Base-by-base conservation (phyloP, 768 basidiomycete genomes). In the Terana coerulea region DNA sequence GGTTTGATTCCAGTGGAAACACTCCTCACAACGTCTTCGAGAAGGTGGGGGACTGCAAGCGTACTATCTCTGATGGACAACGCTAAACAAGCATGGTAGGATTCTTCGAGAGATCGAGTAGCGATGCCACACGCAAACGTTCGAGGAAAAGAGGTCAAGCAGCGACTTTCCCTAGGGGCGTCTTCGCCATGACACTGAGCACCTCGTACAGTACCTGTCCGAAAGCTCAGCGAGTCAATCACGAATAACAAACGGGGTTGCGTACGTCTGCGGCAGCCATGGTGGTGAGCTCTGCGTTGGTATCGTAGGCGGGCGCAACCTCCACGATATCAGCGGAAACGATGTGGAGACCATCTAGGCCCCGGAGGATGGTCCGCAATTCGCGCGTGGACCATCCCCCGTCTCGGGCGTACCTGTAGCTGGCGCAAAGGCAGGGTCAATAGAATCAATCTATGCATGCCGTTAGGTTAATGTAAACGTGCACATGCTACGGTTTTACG, bases 401-500 rank as follows among this genome's bases (percentile, higher is more conserved):
- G 88, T 85, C 67, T 91, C 90, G 0, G 89, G 90, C 0, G 90
- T 91, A 3, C 89, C 89, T 0, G 89, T 89, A 0, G 88, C 88
- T 24, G 88, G 89, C 1, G 88, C 89, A 56, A 89, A 87, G 14
- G 82, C 83, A 17, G 88, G 89, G 66, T 91, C 88, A 55, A 88
- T 85, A 37, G 83, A 83, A 62, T 88, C 86, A 55, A 88, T 88
- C 84, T 86, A 56, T 29, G 22, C 14, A 29, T 14, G 40, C 19
- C 31, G 17, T 12, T 5, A 26, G 31, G 12, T 19, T 17, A 34
- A 24, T 29, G 19, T 37, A 43, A n/a, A n/a, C n/a, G n/a, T n/a
- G n/a, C n/a, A n/a, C n/a, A n/a, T n/a, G n/a, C n/a, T n/a, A n/a
- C n/a, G n/a, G n/a, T n/a, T n/a, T 10, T 28, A 61, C 80, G 53